Conservation (phyloP, 192 early-diverging fungal genomes). For the Umbelopsis isabellina region DNA sequence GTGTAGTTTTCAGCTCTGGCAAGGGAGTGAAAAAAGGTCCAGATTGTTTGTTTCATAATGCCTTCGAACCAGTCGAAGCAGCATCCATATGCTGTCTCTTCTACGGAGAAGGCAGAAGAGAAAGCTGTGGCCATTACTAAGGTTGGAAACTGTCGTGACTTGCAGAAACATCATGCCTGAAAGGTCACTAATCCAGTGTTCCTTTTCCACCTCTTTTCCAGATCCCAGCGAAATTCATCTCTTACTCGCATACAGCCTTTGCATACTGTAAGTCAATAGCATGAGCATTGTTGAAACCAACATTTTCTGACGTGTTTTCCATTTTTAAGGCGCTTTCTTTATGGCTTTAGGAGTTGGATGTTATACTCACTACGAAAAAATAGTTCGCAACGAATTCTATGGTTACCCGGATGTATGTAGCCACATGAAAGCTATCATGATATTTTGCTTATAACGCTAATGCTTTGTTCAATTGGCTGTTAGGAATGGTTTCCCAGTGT, state of each 20-base stretch:
- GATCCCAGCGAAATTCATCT: constrained; percentile 34
- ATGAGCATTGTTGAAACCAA: background rate
- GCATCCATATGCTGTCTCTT: constrained; percentile 20
- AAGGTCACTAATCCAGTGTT: background rate
- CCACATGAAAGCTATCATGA: background rate
- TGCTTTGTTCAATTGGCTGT: constrained; percentile 19
- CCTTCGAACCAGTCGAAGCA: constrained; percentile 16
- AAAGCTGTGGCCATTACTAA: constrained; percentile 22
- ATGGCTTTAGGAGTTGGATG: constrained; percentile 68
- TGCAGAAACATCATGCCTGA: background rate
- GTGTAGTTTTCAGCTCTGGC: too few relatives aligned
- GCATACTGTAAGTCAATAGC: constrained; percentile 35
- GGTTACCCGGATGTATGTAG: constrained; percentile 71
- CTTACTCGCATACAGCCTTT: constrained; percentile 38
- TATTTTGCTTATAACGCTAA: background rate
- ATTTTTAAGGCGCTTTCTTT: constrained; percentile 62
- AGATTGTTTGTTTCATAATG: background rate
- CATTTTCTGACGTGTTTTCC: constrained; percentile 2
- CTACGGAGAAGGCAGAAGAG: background rate
- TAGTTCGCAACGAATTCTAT: constrained; percentile 76
- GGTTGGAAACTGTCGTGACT: constrained; percentile 8
- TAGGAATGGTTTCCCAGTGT: constrained; percentile 84
- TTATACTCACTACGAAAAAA: constrained; percentile 79
- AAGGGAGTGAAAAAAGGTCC: too few relatives aligned
- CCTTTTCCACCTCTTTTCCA: background rate